Conservation (phyloP, 805 yeast genomes). For the Ogataea dorogensis region DNA sequence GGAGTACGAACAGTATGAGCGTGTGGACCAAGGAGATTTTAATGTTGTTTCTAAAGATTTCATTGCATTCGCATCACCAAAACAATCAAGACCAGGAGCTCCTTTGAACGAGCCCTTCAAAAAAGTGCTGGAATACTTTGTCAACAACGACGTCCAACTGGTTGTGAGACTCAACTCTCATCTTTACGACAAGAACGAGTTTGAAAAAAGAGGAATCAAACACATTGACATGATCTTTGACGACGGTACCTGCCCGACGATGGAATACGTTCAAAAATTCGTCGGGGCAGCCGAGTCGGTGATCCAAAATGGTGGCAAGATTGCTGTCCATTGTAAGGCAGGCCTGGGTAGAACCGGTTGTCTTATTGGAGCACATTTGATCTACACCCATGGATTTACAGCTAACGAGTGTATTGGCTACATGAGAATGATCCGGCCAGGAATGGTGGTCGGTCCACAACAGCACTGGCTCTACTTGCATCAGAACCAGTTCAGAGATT, state of each 20-base stretch:
- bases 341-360: slow-evolving; percentile 98
- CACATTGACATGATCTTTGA: slow-evolving; percentile 96
- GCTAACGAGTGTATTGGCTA: slow-evolving; percentile 96
- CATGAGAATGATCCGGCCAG: slow-evolving; percentile 95
- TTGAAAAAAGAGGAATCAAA: slow-evolving; percentile 76
- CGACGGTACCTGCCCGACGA: slow-evolving; percentile 96
- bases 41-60: slow-evolving; percentile 90
- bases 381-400: slow-evolving; percentile 94
- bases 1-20: slow-evolving; percentile 89
- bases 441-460: slow-evolving; percentile 99
- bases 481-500: slow-evolving; percentile 93
- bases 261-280: slow-evolving; percentile 89
- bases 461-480: slow-evolving; percentile 98
- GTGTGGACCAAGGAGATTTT: slow-evolving; percentile 97
- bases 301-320: slow-evolving; percentile 81
- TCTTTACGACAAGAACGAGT: slow-evolving; percentile 80
- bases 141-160: slow-evolving; percentile 69
- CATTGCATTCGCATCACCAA: slow-evolving; percentile 97
- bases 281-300: slow-evolving; percentile 94
- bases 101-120: slow-evolving; percentile 70
- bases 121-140: slow-evolving; percentile 78
- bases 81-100: slow-evolving; percentile 55
- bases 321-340: slow-evolving; percentile 99
- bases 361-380: slow-evolving; percentile 93
- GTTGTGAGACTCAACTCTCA: slow-evolving; percentile 93